Conservation (phyloP, 2,329 filamentous ascomycete genomes). For the Sclerotinia sclerotiorum region DNA sequence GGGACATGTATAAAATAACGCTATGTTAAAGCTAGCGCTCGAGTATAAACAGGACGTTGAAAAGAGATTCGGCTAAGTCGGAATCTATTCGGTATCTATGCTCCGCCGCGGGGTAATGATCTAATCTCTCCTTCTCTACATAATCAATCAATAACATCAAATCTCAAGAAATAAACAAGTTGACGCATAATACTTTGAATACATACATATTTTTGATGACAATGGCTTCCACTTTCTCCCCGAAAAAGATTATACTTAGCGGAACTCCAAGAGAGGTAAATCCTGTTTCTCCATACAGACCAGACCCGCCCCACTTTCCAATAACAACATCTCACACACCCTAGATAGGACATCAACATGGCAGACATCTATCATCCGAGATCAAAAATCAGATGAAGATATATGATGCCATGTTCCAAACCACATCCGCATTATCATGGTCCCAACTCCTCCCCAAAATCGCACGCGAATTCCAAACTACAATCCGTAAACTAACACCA, state of each 20-base stretch:
- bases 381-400: constrained; percentile 3
- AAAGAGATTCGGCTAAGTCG: background rate
- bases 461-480: background rate
- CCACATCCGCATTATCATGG: constrained; percentile 1
- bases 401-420: constrained; percentile 7
- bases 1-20: background rate
- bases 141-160: background rate
- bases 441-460: background rate
- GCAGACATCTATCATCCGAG: background rate
- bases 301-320: background rate
- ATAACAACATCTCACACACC: background rate
- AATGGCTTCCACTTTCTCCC: background rate
- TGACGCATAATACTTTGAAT: background rate
- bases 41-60: background rate
- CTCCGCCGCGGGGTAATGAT: background rate
- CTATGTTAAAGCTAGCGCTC: too few relatives aligned
- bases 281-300: too few relatives aligned
- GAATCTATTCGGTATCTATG: background rate
- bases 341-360: constrained; percentile 16
- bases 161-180: background rate
- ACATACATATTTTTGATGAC: too few relatives aligned
- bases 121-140: background rate
- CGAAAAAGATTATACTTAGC: background rate
- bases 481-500: constrained; percentile 2
- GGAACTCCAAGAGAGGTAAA: background rate